A percentile compares a stretch with the other conserved stretches of the same genome.
Evolutionary conservation across 352 stramenopile species (phyloP).

Genomic region (Globisporangium acanthophoron): DNA sequence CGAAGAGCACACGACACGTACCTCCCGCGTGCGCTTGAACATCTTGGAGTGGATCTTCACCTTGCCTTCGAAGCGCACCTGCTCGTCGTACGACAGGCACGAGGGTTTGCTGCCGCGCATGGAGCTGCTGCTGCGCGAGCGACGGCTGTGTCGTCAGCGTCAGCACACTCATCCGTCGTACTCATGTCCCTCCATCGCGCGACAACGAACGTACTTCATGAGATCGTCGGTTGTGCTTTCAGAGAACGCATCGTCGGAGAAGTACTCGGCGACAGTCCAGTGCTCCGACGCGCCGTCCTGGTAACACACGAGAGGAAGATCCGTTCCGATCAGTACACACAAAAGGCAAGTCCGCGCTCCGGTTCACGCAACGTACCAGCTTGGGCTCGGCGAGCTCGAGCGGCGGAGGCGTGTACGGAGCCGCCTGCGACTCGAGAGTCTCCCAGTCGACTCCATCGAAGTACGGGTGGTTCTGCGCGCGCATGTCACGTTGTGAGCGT

Average conservation of each 20-base stretch:
- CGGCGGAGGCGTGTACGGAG: constrained; percentile 52
- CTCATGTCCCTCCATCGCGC: no score
- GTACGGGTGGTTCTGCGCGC: constrained; percentile 67
- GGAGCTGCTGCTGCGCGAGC: constrained; percentile 64
- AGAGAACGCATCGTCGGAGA: constrained; percentile 70
- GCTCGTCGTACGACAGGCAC: constrained; percentile 63
- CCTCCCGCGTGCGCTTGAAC: constrained; percentile 71
- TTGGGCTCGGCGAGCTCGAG: constrained; percentile 57
- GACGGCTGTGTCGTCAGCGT: constrained; percentile 17
- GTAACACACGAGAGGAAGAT: no score
- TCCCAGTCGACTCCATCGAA: constrained; percentile 80
- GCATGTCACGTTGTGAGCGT: no score
- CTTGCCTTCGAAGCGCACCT: constrained; percentile 60
- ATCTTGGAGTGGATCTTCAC: constrained; percentile 78
- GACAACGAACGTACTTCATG: constrained; percentile 5
- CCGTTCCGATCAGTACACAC: no score
- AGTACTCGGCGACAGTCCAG: constrained; percentile 79
- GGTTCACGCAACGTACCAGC: constrained; percentile 26
- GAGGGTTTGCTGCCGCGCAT: constrained; percentile 39
- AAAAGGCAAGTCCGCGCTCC: no score
- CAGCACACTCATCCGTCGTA: constrained; percentile 24
- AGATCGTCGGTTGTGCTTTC: constrained; percentile 59
- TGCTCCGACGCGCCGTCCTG: constrained; percentile 71
- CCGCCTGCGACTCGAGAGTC: constrained; percentile 35
- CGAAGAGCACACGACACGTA: no score